A percentile compares a stretch with the other conserved stretches of the same genome.
These are phyloP conservation scores for Rutstroemia sydowiana DNA, from an alignment of 2,329 filamentous ascomycete genomes.

Conservation along the genomic window DNA sequence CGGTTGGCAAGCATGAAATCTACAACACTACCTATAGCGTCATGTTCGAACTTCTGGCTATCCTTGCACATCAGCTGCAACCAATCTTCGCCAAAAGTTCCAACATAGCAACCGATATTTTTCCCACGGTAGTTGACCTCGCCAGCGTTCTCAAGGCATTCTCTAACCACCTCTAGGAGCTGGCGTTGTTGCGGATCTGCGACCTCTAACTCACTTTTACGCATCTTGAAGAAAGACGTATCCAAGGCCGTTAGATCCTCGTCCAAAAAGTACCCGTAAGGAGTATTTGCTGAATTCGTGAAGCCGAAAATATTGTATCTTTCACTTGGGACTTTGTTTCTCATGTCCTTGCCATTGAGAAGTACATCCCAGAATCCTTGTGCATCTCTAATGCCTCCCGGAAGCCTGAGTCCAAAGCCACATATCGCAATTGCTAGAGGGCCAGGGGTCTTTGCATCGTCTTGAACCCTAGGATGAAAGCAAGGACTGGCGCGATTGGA, in stretches of 20 bases:
- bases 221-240: conserved; percentile 37
- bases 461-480: too few species aligned
- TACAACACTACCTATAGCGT: not conserved
- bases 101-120: conserved; percentile 13
- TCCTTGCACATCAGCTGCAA: not conserved
- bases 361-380: conserved; percentile 10
- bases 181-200: conserved; percentile 33
- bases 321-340: not conserved
- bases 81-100: conserved; percentile 14
- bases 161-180: conserved; percentile 54
- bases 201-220: conserved; percentile 29
- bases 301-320: conserved; percentile 13
- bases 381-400: conserved; percentile 17
- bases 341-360: conserved; percentile 1
- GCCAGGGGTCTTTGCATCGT: too few species aligned
- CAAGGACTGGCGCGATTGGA: too few species aligned
- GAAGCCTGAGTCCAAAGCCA: too few species aligned
- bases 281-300: not conserved
- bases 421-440: too few species aligned
- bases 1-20: not conserved
- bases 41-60: not conserved
- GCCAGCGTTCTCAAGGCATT: conserved; percentile 40
- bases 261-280: conserved; percentile 17
- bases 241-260: too few species aligned
- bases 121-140: conserved; percentile 12